Base-by-base conservation (phyloP, 345 rosid species). In the Erodium maritimum region DNA sequence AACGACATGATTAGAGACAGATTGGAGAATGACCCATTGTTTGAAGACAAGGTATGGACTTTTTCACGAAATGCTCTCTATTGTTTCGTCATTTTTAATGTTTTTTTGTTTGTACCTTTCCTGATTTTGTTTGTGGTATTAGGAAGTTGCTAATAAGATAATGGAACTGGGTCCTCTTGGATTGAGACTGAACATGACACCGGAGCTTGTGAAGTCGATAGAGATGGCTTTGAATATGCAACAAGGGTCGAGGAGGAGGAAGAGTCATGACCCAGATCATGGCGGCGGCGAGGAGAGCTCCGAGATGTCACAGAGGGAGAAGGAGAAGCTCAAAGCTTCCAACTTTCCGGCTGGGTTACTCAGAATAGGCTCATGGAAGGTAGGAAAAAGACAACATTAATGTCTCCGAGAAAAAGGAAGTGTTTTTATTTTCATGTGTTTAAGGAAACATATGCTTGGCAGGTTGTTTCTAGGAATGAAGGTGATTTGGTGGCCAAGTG, bases 401-500 rank as follows among this genome's bases (percentile, higher is more conserved):
- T n/a, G n/a, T n/a, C n/a, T n/a, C n/a, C 50, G 19, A n/a, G n/a
- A 22, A n/a, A 13, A 17, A 3, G n/a, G 54, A 50, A 20, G n/a
- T n/a, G n/a, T n/a, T n/a, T n/a, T n/a, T n/a, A n/a, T n/a, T n/a
- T n/a, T n/a, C n/a, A n/a, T n/a, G n/a, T n/a, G n/a, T n/a, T n/a
- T n/a, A n/a, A n/a, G n/a, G n/a, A n/a, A n/a, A n/a, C n/a, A n/a
- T n/a, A 16, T 22, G 33, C 1, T 17, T 13, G 11, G 60, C 67
- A 81, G 87, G 76, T 70, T 55, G 64, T 48, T 1, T 21, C 80
- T 0, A 56, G 0, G 10, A 19, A 75, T 48, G 79, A 79, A 58
- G 70, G 71, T 14, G 84, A 82, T 24, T 56, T 87, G 61, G 75
- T 74, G 53, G 90, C 79, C 0, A 90, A 90, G 65, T 70, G 79